Conservation (phyloP, 2,329 filamentous ascomycete genomes). For the Penicillium sclerotigenum region DNA sequence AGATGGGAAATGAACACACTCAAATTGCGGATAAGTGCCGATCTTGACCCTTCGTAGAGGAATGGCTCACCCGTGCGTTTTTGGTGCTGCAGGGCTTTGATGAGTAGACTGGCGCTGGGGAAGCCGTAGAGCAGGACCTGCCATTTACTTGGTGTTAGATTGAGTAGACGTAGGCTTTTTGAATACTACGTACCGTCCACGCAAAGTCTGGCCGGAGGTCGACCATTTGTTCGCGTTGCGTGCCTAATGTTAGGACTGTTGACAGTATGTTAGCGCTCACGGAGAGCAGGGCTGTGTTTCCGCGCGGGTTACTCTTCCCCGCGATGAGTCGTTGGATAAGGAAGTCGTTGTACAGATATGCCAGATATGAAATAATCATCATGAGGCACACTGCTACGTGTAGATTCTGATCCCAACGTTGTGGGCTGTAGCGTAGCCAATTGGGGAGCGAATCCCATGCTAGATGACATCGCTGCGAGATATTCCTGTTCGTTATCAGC, state of each 20-base stretch:
- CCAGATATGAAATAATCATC: constrained; percentile 27
- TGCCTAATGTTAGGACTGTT: constrained; percentile 22
- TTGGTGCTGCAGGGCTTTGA: constrained; percentile 26
- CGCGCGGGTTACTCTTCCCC: constrained; percentile 20
- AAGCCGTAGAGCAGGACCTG: constrained; percentile 29
- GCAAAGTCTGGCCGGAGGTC: constrained; percentile 26
- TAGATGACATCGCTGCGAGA: constrained; percentile 22
- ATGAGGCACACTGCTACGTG: constrained; percentile 32
- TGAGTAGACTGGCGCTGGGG: constrained; percentile 26
- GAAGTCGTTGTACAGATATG: constrained; percentile 30
- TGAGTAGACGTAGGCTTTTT: background rate
- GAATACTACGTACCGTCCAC: constrained; percentile 15
- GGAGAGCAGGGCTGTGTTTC: constrained; percentile 16
- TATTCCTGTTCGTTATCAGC: constrained; percentile 11
- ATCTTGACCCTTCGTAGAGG: constrained; percentile 31
- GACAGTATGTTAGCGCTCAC: constrained; percentile 26
- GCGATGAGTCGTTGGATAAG: constrained; percentile 28
- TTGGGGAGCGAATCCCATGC: constrained; percentile 23
- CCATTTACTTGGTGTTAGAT: background rate
- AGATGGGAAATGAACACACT: constrained; percentile 42
- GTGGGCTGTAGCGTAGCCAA: constrained; percentile 21
- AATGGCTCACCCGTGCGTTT: constrained; percentile 27
- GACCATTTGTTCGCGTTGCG: constrained; percentile 21
- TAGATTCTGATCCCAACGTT: constrained; percentile 18
- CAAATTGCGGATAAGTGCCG: constrained; percentile 39